Conservation (phyloP, 306 rosid species). For the Pachyrhizus erosus region DNA sequence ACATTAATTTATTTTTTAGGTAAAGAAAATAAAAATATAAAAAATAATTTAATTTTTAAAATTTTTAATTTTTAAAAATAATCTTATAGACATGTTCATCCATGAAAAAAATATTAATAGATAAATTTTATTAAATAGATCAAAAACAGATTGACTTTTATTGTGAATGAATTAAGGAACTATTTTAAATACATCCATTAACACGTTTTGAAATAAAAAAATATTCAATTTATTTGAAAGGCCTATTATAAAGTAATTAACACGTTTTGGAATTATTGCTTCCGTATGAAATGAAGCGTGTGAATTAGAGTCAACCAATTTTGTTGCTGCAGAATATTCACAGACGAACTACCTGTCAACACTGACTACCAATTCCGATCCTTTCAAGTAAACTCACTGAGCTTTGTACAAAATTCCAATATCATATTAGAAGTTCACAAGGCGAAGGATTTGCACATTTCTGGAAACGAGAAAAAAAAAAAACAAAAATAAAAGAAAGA, state of each 20-base stretch:
- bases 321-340: conserved; percentile 35
- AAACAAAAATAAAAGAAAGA: conserved; percentile 9
- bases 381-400: conserved; percentile 39
- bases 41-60: no score
- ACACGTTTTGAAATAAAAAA: no score
- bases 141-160: no score
- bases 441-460: conserved; percentile 24
- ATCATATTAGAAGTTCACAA: conserved; percentile 26
- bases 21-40: no score
- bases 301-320: not conserved
- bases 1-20: no score
- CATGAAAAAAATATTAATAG: no score
- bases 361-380: not conserved
- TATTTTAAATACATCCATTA: not conserved
- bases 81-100: no score
- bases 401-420: conserved; percentile 54
- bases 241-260: not conserved
- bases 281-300: not conserved
- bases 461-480: not conserved
- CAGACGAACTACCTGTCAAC: conserved; percentile 24
- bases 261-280: not conserved
- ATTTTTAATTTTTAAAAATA: no score
- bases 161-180: no score
- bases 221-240: not conserved
- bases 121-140: no score